These are phyloP conservation scores for Polygonum maritimum DNA, from an alignment of 148 eudicot species.

Conservation along the genomic window DNA sequence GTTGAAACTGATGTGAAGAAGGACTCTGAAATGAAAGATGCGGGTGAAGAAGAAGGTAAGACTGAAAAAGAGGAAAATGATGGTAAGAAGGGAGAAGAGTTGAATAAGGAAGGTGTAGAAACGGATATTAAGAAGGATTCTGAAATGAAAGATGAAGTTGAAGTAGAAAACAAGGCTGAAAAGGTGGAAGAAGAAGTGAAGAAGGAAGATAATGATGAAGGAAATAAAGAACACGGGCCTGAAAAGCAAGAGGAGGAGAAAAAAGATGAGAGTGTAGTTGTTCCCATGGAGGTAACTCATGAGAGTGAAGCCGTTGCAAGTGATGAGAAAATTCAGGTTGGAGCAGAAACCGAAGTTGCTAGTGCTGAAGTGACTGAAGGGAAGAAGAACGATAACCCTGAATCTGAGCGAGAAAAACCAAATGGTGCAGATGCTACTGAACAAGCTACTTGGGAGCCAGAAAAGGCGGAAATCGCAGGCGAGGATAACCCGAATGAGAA, in stretches of 20 bases:
- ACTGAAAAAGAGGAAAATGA: not conserved
- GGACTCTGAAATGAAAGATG: slow-evolving; percentile 1
- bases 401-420: not conserved
- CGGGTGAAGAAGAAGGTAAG: not conserved
- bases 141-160: not conserved
- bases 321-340: not conserved
- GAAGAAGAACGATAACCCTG: not conserved
- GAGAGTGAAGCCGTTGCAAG: not conserved
- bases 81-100: not conserved
- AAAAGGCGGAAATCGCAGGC: not conserved
- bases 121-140: not conserved
- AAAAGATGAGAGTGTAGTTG: not conserved
- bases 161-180: not conserved
- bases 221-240: not conserved
- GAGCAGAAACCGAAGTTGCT: not conserved
- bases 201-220: not conserved
- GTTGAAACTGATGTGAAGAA: not conserved
- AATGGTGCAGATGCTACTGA: not conserved
- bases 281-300: slow-evolving; percentile 1
- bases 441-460: not conserved
- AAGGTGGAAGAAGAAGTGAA: not conserved
- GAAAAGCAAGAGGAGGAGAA: slow-evolving; percentile 2
- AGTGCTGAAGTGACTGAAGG: not conserved
- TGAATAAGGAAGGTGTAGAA: not conserved
- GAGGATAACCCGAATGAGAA: not conserved